Evolutionary conservation across 108 stramenopile genomes (phyloP).

Genomic region (Skeletonema costatum): DNA sequence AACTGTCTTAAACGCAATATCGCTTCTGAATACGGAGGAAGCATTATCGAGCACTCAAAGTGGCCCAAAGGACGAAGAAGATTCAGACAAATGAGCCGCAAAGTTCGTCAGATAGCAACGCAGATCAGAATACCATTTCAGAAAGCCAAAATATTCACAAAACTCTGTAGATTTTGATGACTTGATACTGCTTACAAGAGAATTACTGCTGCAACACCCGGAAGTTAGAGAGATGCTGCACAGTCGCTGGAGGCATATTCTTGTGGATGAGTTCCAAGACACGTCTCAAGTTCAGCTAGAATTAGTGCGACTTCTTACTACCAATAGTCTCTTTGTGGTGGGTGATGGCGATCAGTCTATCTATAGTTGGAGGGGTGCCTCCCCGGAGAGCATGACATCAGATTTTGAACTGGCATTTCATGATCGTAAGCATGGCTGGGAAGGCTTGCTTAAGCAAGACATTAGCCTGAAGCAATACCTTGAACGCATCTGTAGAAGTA

Average conservation of each 20-base stretch:
- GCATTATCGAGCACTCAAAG: conserved; percentile 21
- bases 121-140: conserved; percentile 72
- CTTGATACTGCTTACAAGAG: conserved; percentile 79
- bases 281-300: conserved; percentile 75
- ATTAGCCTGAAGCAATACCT: conserved; percentile 20
- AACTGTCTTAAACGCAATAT: conserved; percentile 65
- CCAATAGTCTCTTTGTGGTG: conserved; percentile 74
- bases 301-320: conserved; percentile 70
- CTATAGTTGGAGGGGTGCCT: conserved; percentile 85
- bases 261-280: conserved; percentile 92
- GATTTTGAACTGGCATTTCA: conserved; percentile 67
- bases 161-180: conserved; percentile 94
- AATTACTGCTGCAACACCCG: conserved; percentile 55
- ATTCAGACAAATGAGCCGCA: conserved; percentile 21
- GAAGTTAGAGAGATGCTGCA: conserved; percentile 55
- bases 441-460: conserved; percentile 20
- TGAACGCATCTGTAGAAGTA: conserved; percentile 9
- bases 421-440: conserved; percentile 32
- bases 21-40: conserved; percentile 39
- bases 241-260: conserved; percentile 72
- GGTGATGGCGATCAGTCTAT: conserved; percentile 88
- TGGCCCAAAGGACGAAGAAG: conserved; percentile 13
- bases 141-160: conserved; percentile 53
- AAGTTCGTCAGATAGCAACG: conserved; percentile 46
- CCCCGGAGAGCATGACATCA: conserved; percentile 61